A percentile compares a stretch with the other conserved stretches of the same genome.
These are phyloP conservation scores for Garcia nutans DNA, from an alignment of 345 rosid species.

Conservation along the genomic window DNA sequence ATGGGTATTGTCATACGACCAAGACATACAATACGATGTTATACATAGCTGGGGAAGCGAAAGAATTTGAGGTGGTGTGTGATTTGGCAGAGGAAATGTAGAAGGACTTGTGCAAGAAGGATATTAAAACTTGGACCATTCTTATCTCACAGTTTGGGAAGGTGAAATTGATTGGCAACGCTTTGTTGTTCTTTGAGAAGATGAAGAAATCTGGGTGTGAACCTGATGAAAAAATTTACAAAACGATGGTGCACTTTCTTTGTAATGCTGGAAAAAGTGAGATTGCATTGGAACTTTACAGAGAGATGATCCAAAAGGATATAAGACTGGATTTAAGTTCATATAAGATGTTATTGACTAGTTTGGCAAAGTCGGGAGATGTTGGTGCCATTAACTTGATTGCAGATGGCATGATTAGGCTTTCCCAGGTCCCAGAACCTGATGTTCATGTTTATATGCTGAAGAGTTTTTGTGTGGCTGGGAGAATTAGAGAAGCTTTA, in stretches of 20 bases:
- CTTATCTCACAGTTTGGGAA: slow-evolving; percentile 63
- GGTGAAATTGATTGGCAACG: slow-evolving; percentile 59
- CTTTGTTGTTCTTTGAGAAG: slow-evolving; percentile 52
- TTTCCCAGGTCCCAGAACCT: slow-evolving; percentile 47
- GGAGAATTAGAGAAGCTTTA: slow-evolving; percentile 72
- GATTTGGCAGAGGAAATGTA: slow-evolving; percentile 65
- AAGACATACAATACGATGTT: slow-evolving; percentile 59
- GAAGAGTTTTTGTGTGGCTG: slow-evolving; percentile 64
- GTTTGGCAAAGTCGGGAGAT: slow-evolving; percentile 47
- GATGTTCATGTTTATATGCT: slow-evolving; percentile 53
- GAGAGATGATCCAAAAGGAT: slow-evolving; percentile 62
- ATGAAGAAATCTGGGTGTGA: slow-evolving; percentile 59
- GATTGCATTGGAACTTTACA: slow-evolving; percentile 64
- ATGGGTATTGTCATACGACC: slow-evolving; percentile 48
- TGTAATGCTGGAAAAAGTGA: slow-evolving; percentile 60
- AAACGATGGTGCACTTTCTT: slow-evolving; percentile 45
- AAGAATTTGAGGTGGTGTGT: slow-evolving; percentile 47
- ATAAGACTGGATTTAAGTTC: slow-evolving; percentile 48
- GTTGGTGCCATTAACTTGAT: slow-evolving; percentile 47
- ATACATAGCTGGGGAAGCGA: slow-evolving; percentile 59
- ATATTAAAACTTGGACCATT: slow-evolving; percentile 69
- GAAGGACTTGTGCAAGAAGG: slow-evolving; percentile 44
- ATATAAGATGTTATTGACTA: slow-evolving; percentile 54
- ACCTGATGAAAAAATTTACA: slow-evolving; percentile 52
- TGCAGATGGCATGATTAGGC: slow-evolving; percentile 58